These are phyloP conservation scores for Tetrahymena borealis DNA, from an alignment of 73 alveolate species.

Conservation along the genomic window DNA sequence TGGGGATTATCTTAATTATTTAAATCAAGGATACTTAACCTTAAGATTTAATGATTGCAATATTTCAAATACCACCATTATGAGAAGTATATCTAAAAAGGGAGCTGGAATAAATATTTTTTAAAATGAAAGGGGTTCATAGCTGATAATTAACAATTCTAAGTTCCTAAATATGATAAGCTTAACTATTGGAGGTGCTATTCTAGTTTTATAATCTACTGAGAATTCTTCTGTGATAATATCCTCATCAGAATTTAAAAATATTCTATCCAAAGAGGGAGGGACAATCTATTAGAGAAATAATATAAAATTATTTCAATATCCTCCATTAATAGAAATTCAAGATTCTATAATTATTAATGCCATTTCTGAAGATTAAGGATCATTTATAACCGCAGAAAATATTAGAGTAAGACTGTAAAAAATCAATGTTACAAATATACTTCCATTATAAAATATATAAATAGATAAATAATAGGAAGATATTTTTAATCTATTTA, in stretches of 20 bases:
- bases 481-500: not conserved
- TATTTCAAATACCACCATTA: not conserved
- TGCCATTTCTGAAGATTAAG: not conserved
- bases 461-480: not conserved
- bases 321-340: not conserved
- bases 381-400: not conserved
- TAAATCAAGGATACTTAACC: not conserved
- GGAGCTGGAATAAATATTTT: not conserved
- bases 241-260: too few species aligned
- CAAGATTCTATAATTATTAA: not conserved
- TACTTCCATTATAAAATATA: not conserved
- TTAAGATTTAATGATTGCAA: not conserved
- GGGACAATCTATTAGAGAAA: not conserved
- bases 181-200: not conserved
- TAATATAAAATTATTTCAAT: too few species aligned
- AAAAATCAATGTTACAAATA: not conserved
- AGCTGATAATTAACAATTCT: too few species aligned
- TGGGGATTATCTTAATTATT: too few species aligned
- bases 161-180: not conserved
- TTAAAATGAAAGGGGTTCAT: not conserved
- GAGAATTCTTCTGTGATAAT: not conserved
- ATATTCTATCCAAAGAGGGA: not conserved
- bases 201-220: not conserved
- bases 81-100: not conserved
- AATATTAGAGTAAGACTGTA: too few species aligned